These are phyloP conservation scores for Xylariales sp. DNA, from an alignment of 2,329 filamentous ascomycete genomes.

Conservation along the genomic window DNA sequence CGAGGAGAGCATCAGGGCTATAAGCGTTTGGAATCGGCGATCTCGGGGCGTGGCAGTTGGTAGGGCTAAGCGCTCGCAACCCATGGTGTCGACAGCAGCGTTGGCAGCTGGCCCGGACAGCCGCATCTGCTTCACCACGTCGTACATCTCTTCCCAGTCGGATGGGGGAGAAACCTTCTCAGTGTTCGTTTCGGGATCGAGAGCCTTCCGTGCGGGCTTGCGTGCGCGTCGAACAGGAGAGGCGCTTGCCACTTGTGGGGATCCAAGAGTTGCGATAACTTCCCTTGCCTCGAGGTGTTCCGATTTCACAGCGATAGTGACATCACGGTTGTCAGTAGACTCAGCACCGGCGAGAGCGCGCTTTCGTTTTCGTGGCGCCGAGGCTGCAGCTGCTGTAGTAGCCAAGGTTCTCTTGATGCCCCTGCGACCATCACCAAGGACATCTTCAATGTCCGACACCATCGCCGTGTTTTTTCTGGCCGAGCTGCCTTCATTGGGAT, in stretches of 20 bases:
- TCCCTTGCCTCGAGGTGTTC: conserved; percentile 10
- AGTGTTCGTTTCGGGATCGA: conserved; percentile 15
- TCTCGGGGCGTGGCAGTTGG: conserved; percentile 43
- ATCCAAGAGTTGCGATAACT: conserved; percentile 2
- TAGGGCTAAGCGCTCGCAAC: conserved; percentile 74
- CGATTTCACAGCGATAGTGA: conserved; percentile 8
- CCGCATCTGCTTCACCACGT: conserved; percentile 73
- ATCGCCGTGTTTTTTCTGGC: conserved; percentile 9
- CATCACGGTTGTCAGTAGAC: neutral
- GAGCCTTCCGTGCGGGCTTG: conserved; percentile 20
- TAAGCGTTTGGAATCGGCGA: conserved; percentile 78
- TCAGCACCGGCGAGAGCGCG: conserved; percentile 10
- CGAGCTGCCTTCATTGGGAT: conserved; percentile 9
- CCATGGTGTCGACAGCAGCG: conserved; percentile 97
- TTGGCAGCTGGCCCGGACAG: conserved; percentile 51
- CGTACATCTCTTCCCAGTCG: conserved; percentile 72
- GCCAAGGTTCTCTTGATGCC: too few relatives aligned
- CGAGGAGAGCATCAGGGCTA: conserved; percentile 84
- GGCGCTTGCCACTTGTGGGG: neutral
- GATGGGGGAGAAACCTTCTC: conserved; percentile 17
- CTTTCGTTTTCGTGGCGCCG: conserved; percentile 26
- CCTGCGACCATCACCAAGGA: conserved; percentile 10
- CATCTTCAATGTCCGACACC: conserved; percentile 25
- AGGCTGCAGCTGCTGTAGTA: conserved; percentile 5
- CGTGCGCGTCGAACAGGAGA: conserved; percentile 15